Base-by-base conservation (phyloP, 2,329 filamentous ascomycete genomes). In the Pyrenochaeta sp. region DNA sequence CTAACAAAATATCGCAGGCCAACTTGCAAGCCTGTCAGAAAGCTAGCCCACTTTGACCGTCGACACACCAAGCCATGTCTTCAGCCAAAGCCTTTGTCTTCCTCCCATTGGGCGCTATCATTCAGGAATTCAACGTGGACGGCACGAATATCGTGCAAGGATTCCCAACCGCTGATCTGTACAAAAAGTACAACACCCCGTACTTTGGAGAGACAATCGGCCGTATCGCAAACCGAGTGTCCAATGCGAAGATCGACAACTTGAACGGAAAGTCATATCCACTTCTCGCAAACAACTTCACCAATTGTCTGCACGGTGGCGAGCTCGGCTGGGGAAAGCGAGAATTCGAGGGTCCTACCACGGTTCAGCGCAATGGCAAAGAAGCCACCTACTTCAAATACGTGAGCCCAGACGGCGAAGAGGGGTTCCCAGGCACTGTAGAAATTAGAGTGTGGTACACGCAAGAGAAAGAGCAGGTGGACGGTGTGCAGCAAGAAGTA, bases 191-290 rank as follows among this genome's bases (percentile, higher is more conserved):
- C 77, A 93, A 94, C 74, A 76, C 73, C 8, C 85, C 89, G 2
- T 92, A 85, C 77, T 97, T 96, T 67, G 93, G 94, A 53, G 92
- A 93, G 70, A 97, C 90, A 30, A 96, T 97, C 68, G 94, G 94
- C 41, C 89, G 83, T 26, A 78, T 84, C 20, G 81, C 91, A 49
- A 97, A 97, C 76, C 87, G 93, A 44, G 84, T 96, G 67, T 82
- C 83, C 43, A 77, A 81, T 63, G 90, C 86, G 18, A 79, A 83
- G 56, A 85, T 96, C 67, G 74, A 85, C 54, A 79, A 78, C 37
- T 74, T 96, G 59, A 96, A 96, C 71, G 79, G 80, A 10, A 81
- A 83, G 62, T 76, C 80, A 3, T 94, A 95, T 72, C 61, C 78
- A 11, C 79, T 97, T 29, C 79, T 82, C 6, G 81, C 82, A 47